Conservation (phyloP, 805 yeast species). For the Wickerhamiella shivajii region DNA sequence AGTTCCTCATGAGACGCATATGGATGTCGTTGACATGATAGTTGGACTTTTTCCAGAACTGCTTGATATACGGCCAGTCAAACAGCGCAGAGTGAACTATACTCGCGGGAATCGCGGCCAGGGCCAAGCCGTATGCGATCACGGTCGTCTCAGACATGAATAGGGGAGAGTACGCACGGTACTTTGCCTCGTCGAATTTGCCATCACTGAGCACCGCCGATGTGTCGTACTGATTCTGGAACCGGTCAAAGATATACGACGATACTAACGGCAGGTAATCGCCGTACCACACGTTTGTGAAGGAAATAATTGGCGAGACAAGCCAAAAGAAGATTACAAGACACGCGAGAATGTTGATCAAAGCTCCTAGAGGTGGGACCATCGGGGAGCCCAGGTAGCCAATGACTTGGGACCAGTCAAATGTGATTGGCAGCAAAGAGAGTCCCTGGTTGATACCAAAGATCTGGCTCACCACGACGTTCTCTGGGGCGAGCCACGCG, state of each 20-base stretch:
- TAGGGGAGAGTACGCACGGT: constrained; percentile 47
- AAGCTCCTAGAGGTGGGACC: constrained; percentile 41
- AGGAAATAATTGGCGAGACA: constrained; percentile 38
- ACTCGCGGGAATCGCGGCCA: constrained; percentile 51
- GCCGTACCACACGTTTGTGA: constrained; percentile 43
- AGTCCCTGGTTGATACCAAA: constrained; percentile 50
- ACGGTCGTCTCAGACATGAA: constrained; percentile 44
- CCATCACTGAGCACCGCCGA: constrained; percentile 31
- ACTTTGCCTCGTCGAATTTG: constrained; percentile 33
- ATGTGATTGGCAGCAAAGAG: constrained; percentile 50
- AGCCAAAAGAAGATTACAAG: constrained; percentile 40
- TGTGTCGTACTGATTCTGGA: constrained; percentile 36
- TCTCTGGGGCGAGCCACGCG: constrained; percentile 49
- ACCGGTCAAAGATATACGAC: constrained; percentile 35
- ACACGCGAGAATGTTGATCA: constrained; percentile 32
- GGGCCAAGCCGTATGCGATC: constrained; percentile 44
- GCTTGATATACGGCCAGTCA: constrained; percentile 41
- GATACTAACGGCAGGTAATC: constrained; percentile 42
- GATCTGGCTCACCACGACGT: constrained; percentile 45
- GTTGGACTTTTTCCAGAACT: constrained; percentile 33
- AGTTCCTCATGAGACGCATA: constrained; percentile 39
- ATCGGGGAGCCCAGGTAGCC: constrained; percentile 46
- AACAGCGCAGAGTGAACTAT: constrained; percentile 42
- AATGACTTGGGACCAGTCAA: constrained; percentile 54
- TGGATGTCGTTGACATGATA: constrained; percentile 35